Conservation (phyloP, 2,329 filamentous ascomycete genomes). For the Drechslera avenae region DNA sequence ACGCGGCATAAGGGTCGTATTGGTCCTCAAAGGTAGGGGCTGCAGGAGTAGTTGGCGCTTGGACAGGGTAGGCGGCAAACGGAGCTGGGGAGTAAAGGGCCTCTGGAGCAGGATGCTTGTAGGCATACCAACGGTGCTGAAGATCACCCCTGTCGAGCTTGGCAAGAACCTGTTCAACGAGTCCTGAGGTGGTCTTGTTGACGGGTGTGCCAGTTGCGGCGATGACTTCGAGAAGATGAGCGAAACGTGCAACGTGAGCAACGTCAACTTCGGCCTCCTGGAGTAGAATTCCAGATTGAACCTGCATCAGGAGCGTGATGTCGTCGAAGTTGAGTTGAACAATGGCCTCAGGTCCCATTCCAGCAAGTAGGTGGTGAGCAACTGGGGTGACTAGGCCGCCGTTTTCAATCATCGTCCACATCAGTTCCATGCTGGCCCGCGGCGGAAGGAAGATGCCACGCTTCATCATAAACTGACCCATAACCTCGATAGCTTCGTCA, state of each 20-base stretch:
- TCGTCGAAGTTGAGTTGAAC: conserved; percentile 59
- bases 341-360: conserved; percentile 64
- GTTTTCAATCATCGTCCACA: conserved; percentile 70
- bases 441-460: conserved; percentile 58
- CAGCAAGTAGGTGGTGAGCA: conserved; percentile 65
- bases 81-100: conserved; percentile 54
- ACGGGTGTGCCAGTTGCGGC: conserved; percentile 59
- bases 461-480: conserved; percentile 63
- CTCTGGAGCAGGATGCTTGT: conserved; percentile 56
- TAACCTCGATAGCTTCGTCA: conserved; percentile 80
- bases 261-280: conserved; percentile 57
- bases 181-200: conserved; percentile 59
- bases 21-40: conserved; percentile 74
- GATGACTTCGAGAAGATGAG: conserved; percentile 65
- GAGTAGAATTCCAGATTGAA: conserved; percentile 60
- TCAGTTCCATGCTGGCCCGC: conserved; percentile 62
- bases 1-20: conserved; percentile 88
- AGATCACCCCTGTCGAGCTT: conserved; percentile 58
- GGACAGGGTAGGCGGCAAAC: conserved; percentile 56
- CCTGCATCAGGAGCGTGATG: conserved; percentile 65
- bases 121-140: conserved; percentile 63
- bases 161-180: conserved; percentile 64
- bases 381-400: conserved; percentile 65
- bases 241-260: conserved; percentile 64
- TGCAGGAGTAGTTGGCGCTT: conserved; percentile 57